Conservation (phyloP, 805 yeast species). For the Candida endomychidarum region DNA sequence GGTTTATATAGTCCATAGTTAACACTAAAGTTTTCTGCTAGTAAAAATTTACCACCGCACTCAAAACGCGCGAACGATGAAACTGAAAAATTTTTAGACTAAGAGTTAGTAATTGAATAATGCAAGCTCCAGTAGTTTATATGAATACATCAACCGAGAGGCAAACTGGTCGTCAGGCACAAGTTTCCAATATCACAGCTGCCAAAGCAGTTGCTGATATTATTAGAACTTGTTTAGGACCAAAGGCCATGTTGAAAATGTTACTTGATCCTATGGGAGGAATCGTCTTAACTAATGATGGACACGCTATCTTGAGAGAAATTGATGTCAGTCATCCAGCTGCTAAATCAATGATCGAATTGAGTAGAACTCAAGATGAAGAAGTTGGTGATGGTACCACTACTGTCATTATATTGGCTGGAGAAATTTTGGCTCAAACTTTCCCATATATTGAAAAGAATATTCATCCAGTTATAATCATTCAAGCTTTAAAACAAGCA, state of each 20-base stretch:
- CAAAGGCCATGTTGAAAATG: constrained; percentile 99
- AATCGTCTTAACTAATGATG: constrained; percentile 94
- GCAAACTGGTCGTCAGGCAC: constrained; percentile 96
- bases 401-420: constrained; percentile 93
- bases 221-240: constrained; percentile 96
- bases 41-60: not conserved
- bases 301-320: constrained; percentile 96
- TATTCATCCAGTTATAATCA: constrained; percentile 95
- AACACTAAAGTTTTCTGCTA: not conserved
- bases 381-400: constrained; percentile 99
- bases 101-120: constrained; percentile 10
- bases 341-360: constrained; percentile 97
- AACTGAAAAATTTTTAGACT: constrained; percentile 9
- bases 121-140: constrained; percentile 51
- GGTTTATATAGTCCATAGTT: constrained; percentile 31
- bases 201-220: constrained; percentile 99
- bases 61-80: constrained; percentile 6
- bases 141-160: constrained; percentile 82
- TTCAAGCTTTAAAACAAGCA: constrained; percentile 91
- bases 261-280: constrained; percentile 96
- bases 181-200: constrained; percentile 93
- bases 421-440: constrained; percentile 93
- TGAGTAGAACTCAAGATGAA: constrained; percentile 96
- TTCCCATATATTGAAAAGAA: constrained; percentile 92
- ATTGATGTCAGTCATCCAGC: constrained; percentile 99